Percentiles rank a stretch among this genome's conserved stretches.
Conservation (phyloP, 805 yeast species). For the Pichia deserticola region DNA sequence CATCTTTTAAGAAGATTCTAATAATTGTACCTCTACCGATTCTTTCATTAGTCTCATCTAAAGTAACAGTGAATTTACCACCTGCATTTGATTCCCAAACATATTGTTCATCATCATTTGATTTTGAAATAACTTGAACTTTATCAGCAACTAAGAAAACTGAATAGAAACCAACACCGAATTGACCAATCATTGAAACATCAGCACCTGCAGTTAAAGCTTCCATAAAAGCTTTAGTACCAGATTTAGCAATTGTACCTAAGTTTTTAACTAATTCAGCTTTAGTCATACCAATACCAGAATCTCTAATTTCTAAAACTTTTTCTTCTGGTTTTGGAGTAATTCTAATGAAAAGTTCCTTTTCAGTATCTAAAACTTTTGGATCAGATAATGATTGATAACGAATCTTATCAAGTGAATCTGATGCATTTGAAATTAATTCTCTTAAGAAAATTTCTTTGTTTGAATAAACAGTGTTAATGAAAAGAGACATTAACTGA, state of each 20-base stretch:
- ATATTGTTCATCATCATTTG: constrained; percentile 99
- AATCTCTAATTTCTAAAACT: constrained; percentile 93
- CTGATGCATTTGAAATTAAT: constrained; percentile 96
- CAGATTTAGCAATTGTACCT: constrained; percentile 99
- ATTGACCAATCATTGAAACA: constrained; percentile 99
- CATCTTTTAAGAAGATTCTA: constrained; percentile 96
- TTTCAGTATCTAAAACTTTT: constrained; percentile 85
- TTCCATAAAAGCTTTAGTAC: constrained; percentile 99
- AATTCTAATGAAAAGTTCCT: constrained; percentile 93
- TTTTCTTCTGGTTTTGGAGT: constrained; percentile 94
- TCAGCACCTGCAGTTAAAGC: constrained; percentile 99
- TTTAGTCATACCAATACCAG: constrained; percentile 99
- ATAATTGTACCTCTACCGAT: constrained; percentile 92
- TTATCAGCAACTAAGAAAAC: constrained; percentile 97
- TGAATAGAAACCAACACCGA: constrained; percentile 99
- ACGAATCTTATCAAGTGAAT: constrained; percentile 98
- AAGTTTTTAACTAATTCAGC: constrained; percentile 97
- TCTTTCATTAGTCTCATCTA: constrained; percentile 80
- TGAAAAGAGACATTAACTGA: constrained; percentile 99
- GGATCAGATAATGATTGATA: constrained; percentile 94
- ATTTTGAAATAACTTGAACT: constrained; percentile 96
- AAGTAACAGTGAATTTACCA: constrained; percentile 95
- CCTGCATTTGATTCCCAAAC: constrained; percentile 99
- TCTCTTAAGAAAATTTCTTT: constrained; percentile 99
- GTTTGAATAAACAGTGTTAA: constrained; percentile 99